These are phyloP conservation scores for Aspergillus leporis DNA, from an alignment of 495 filamentous ascomycete species.

Conservation along the genomic window DNA sequence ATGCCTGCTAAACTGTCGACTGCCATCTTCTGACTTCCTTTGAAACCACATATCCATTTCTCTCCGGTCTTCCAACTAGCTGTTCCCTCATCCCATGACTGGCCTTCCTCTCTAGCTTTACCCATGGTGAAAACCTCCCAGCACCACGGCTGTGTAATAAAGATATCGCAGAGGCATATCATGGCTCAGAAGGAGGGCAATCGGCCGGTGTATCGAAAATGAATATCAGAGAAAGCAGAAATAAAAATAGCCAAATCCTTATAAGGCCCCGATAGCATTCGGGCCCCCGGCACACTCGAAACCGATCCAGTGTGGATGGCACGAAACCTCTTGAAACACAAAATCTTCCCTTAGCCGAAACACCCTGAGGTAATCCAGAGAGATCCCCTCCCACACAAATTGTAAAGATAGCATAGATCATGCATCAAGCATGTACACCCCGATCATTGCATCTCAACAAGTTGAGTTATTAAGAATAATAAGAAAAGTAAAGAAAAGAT, in stretches of 20 bases:
- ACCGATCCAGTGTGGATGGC: too few relatives aligned
- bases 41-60: slow-evolving; percentile 10
- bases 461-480: slow-evolving; percentile 11
- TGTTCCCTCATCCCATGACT: neutral
- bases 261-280: slow-evolving; percentile 15
- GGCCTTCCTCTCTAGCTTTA: neutral
- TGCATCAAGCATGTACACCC: slow-evolving; percentile 28
- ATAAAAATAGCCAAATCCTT: slow-evolving; percentile 22
- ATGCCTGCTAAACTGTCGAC: slow-evolving; percentile 51
- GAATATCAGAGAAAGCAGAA: slow-evolving; percentile 13
- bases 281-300: slow-evolving; percentile 12
- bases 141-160: neutral
- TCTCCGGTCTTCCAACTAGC: slow-evolving; percentile 5
- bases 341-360: slow-evolving; percentile 23
- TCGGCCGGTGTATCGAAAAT: neutral
- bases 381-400: slow-evolving; percentile 19
- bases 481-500: slow-evolving; percentile 5
- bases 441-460: slow-evolving; percentile 18
- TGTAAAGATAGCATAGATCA: slow-evolving; percentile 17
- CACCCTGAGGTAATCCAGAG: slow-evolving; percentile 24
- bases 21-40: slow-evolving; percentile 39
- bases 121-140: neutral
- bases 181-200: neutral
- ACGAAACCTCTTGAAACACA: slow-evolving; percentile 22
- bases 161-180: neutral